These are phyloP conservation scores for Phellinidium pouzarii DNA, from an alignment of 1,284 basidiomycete species.

Conservation along the genomic window DNA sequence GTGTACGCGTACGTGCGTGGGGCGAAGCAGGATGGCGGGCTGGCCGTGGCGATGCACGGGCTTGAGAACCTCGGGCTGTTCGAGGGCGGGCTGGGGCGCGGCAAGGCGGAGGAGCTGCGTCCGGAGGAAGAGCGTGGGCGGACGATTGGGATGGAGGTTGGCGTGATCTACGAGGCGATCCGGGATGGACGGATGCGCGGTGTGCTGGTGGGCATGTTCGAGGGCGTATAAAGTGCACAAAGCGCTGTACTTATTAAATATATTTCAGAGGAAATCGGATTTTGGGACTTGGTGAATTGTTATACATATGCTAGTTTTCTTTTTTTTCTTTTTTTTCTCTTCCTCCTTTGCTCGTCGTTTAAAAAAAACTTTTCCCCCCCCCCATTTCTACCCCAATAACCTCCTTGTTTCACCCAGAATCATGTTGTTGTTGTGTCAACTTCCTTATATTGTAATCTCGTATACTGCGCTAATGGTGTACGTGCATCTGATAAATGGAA, in stretches of 20 bases:
- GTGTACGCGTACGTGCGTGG: slow-evolving; percentile 66
- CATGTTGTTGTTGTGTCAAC: too few relatives aligned
- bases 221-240: background rate
- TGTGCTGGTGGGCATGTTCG: slow-evolving; percentile 47
- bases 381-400: too few relatives aligned
- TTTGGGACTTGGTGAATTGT: too few relatives aligned
- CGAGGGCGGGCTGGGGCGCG: slow-evolving; percentile 45
- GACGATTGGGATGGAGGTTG: slow-evolving; percentile 60
- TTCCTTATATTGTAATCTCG: too few relatives aligned
- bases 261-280: too few relatives aligned
- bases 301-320: too few relatives aligned
- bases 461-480: too few relatives aligned
- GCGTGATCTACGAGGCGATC: slow-evolving; percentile 66
- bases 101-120: slow-evolving; percentile 17
- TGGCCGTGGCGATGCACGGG: slow-evolving; percentile 72
- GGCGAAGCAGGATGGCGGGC: slow-evolving; percentile 27
- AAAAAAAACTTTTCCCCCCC: too few relatives aligned
- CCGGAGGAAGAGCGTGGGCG: slow-evolving; percentile 30
- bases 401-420: too few relatives aligned
- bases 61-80: slow-evolving; percentile 56
- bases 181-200: slow-evolving; percentile 66
- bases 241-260: too few relatives aligned
- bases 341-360: background rate
- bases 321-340: background rate
- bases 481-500: too few relatives aligned